These are phyloP conservation scores for Leccinum disarticulatum DNA, from an alignment of 768 basidiomycete genomes.

Conservation along the genomic window DNA sequence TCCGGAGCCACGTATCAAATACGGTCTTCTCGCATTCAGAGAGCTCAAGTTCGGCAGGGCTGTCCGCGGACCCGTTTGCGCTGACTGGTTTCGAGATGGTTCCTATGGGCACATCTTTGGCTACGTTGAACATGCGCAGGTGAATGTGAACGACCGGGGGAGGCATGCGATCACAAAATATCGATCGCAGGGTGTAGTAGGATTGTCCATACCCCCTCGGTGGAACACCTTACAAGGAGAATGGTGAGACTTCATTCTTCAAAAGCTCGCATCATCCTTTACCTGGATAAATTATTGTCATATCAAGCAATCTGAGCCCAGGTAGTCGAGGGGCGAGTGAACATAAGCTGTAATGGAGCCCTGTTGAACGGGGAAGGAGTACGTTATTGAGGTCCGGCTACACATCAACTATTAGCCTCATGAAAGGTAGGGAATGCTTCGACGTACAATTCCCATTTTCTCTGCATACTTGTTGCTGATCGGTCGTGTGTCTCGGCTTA, in stretches of 20 bases:
- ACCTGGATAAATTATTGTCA: slow-evolving; percentile 93
- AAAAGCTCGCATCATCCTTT: slow-evolving; percentile 6
- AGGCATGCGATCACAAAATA: slow-evolving; percentile 77
- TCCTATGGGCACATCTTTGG: slow-evolving; percentile 67
- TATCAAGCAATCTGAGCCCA: slow-evolving; percentile 78
- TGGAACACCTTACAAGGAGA: slow-evolving; percentile 59
- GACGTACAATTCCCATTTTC: slow-evolving; percentile 82
- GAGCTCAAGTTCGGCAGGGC: slow-evolving; percentile 46
- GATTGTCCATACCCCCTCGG: slow-evolving; percentile 79
- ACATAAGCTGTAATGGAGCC: slow-evolving; percentile 80
- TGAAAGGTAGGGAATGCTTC: slow-evolving; percentile 2
- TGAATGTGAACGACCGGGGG: slow-evolving; percentile 90
- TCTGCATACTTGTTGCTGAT: slow-evolving; percentile 86
- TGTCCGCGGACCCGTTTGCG: slow-evolving; percentile 29
- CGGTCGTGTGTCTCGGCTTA: slow-evolving; percentile 82
- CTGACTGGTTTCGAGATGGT: slow-evolving; percentile 42
- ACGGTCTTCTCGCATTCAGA: slow-evolving; percentile 54
- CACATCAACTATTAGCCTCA: slow-evolving; percentile 8
- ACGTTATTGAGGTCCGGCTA: slow-evolving; percentile 78
- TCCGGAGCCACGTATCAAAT: slow-evolving; percentile 85
- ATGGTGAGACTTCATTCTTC: not conserved
- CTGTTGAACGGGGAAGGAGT: slow-evolving; percentile 92
- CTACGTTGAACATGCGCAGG: slow-evolving; percentile 73
- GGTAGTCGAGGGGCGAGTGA: slow-evolving; percentile 78
- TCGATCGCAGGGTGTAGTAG: slow-evolving; percentile 86